Evolutionary conservation across 139 green algal genomes (phyloP), one percentile per base, ranked within the genome.

Genomic region (Volvox africanus): DNA sequence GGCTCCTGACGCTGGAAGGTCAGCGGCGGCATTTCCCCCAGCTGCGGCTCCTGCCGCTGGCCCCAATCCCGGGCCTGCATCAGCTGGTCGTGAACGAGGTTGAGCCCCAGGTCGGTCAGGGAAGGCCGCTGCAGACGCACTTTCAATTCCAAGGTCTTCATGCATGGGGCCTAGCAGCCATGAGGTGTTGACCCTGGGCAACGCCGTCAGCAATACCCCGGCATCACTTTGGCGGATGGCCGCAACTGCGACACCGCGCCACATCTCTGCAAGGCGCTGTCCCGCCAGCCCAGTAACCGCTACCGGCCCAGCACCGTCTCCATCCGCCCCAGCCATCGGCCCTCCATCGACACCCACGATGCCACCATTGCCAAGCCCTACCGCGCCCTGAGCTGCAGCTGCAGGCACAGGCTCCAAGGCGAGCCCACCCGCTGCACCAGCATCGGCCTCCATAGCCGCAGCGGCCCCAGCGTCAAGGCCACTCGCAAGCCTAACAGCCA

Each of bases 401-500:
- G 86, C 73, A 0, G 73, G 86, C 12, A 84, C 55, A 1, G 86
- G 86, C 86, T 85, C 86, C 21, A 77, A 22, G 13, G 73, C 73
- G 9, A 61, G 65, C 5, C 86, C 86, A 2, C 86, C 86, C 0
- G 55, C 86, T 13, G 73, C 86, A 26, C 65, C 86, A 2, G 86
- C 73, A 61, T 90, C 73, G 44, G 73, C 73, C 30, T 90, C 73
- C 86, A 84, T 84, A 32, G 75, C 73, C 30, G 86, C 86, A 24
- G 86, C 86, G 3, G 86, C 86, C 1, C 73, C 73, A 0, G 50
- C 86, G 86, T 90, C 86, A 55, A 90, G 37, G n/a, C 50, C 67
- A 30, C 55, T 83, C 14, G 86, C 86, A 21, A 90, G 86, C 86
- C 37, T 61, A n/a, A 90, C 86, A 18, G 86, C 86, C 50, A 35